A percentile compares a stretch with the other conserved stretches of the same genome.
Conservation (phyloP, 306 rosid species). For the Trichosanthes cucumerina region DNA sequence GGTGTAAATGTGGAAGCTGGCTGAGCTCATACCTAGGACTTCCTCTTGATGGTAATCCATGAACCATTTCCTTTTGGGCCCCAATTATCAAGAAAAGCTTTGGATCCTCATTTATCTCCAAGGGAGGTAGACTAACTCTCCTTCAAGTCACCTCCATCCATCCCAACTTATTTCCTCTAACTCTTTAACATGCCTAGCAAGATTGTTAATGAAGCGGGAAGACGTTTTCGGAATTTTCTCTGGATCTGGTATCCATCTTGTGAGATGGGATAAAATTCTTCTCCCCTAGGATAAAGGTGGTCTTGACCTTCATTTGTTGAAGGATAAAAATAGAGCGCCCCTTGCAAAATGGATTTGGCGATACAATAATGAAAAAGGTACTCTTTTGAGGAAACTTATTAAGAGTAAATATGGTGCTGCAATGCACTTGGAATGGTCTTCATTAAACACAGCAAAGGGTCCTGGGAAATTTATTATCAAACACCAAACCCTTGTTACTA, state of each 20-base stretch:
- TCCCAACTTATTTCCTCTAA: not conserved
- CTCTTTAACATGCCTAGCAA: not conserved
- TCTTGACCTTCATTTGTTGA: not conserved
- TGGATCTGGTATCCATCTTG: not conserved
- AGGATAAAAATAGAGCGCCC: not conserved
- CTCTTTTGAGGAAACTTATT: not conserved
- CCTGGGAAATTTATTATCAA: not conserved
- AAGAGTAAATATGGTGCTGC: not conserved
- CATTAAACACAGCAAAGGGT: not conserved
- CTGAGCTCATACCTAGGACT: no score
- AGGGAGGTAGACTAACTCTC: not conserved
- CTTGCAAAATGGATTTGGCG: not conserved
- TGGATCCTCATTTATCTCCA: not conserved
- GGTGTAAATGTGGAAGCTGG: no score
- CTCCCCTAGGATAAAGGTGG: not conserved
- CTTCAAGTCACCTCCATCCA: not conserved
- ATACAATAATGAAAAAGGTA: not conserved
- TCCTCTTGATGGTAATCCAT: no score
- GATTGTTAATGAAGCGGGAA: not conserved
- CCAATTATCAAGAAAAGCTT: no score
- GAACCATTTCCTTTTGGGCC: no score
- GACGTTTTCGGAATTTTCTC: not conserved
- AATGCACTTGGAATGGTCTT: not conserved
- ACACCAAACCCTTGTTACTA: not conserved
- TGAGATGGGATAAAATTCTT: not conserved